phyloP scores from a whole-genome alignment of 140 eudicot species.

The Cichorium intybus region DNA sequence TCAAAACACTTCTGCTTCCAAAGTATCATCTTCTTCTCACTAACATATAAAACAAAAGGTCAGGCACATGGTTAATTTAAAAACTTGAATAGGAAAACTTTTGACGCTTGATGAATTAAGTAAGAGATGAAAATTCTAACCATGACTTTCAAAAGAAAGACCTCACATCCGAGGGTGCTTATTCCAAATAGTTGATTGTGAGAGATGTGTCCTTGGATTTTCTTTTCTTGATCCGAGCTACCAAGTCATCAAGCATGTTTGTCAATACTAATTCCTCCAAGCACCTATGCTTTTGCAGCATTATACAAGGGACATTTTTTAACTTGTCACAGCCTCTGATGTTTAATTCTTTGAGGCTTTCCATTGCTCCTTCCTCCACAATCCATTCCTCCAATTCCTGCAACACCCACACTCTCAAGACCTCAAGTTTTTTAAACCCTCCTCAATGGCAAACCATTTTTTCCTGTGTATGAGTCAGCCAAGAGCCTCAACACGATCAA shows the following conservation, averaged over 20 bases:
- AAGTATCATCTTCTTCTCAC: no score
- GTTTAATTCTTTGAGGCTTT: conserved; percentile 37
- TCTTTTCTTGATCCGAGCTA: conserved; percentile 3
- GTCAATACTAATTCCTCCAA: conserved; percentile 35
- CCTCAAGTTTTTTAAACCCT: conserved; percentile 42
- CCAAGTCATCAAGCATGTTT: conserved; percentile 34
- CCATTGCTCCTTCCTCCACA: conserved; percentile 45
- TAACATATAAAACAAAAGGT: no score
- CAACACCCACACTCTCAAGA: conserved; percentile 50
- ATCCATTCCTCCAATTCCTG: conserved; percentile 42
- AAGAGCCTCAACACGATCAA: conserved; percentile 50
- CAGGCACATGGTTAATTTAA: no score
- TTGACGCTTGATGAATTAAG: no score
- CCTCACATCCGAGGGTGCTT: conserved; percentile 35
- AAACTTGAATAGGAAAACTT: no score
- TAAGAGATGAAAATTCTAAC: not conserved
- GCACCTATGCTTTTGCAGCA: conserved; percentile 22
- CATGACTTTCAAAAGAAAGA: conserved; percentile 6
- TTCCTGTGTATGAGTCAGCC: conserved; percentile 41
- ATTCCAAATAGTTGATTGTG: conserved; percentile 22
- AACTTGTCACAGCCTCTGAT: conserved; percentile 45
- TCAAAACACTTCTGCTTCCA: no score
- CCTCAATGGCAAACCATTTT: conserved; percentile 29
- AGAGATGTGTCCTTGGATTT: conserved; percentile 17
- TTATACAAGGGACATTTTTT: conserved; percentile 22